Evolutionary conservation across 208 protist genomes (phyloP).

Genomic region (Wallacemonas sp.): DNA sequence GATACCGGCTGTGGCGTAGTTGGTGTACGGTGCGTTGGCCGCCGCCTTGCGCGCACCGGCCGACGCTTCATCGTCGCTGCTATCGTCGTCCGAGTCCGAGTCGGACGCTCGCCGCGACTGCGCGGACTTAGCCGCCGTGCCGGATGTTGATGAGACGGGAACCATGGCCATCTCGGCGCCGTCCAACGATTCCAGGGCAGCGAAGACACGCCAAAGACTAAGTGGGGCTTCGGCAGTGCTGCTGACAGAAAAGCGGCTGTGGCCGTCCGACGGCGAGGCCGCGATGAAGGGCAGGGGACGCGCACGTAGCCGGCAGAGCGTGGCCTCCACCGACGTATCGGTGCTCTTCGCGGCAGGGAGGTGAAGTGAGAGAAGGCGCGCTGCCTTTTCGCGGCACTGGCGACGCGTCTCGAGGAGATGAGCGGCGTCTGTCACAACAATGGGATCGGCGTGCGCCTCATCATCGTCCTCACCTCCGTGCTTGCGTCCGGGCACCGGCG

Average conservation of each 20-base stretch:
- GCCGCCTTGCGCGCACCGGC: background rate
- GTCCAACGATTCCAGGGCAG: slow-evolving; percentile 47
- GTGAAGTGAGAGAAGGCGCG: background rate
- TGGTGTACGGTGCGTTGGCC: slow-evolving; percentile 1
- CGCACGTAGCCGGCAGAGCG: background rate
- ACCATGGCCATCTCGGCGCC: slow-evolving; percentile 6
- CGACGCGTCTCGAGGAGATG: background rate
- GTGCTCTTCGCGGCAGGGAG: background rate
- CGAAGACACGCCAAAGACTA: slow-evolving; percentile 59
- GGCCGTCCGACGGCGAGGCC: slow-evolving; percentile 7
- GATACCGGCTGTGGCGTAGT: slow-evolving; percentile 54
- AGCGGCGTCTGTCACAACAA: background rate
- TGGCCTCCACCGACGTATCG: background rate
- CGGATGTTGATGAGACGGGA: background rate
- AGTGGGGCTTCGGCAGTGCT: slow-evolving; percentile 24
- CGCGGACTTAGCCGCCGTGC: background rate
- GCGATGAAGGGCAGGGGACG: background rate
- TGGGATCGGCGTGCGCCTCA: background rate
- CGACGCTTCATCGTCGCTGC: slow-evolving; percentile 14
- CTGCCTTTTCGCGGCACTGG: background rate
- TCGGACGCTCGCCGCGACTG: background rate
- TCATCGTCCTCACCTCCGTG: background rate
- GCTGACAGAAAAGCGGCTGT: no score
- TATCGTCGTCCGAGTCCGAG: slow-evolving; percentile 8
- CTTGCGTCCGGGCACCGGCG: background rate